These are phyloP conservation scores for Suhomyces emberorum DNA, from an alignment of 805 yeast species.

Conservation along the genomic window DNA sequence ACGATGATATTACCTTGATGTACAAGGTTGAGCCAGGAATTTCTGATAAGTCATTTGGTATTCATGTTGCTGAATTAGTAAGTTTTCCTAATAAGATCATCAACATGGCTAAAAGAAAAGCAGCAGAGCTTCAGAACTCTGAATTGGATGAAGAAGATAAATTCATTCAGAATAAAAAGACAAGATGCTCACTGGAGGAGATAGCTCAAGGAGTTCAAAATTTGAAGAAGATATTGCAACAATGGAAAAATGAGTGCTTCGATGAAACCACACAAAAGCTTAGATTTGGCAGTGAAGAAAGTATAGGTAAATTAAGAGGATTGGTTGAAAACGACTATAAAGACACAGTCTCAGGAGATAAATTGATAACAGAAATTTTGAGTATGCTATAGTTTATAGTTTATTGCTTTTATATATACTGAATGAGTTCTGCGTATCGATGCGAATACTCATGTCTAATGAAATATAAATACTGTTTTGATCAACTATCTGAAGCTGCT, in stretches of 20 bases:
- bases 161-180: slow-evolving; percentile 44
- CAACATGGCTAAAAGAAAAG: slow-evolving; percentile 93
- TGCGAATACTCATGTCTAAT: too few relatives aligned
- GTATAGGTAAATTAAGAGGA: slow-evolving; percentile 35
- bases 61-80: slow-evolving; percentile 95
- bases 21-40: slow-evolving; percentile 97
- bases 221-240: slow-evolving; percentile 45
- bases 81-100: slow-evolving; percentile 88
- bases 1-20: slow-evolving; percentile 74
- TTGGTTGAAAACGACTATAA: slow-evolving; percentile 26
- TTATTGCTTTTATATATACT: too few relatives aligned
- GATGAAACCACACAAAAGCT: slow-evolving; percentile 19
- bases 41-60: slow-evolving; percentile 94
- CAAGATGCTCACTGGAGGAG: slow-evolving; percentile 52
- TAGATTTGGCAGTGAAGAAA: slow-evolving; percentile 33
- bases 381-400: slow-evolving; percentile 34
- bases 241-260: slow-evolving; percentile 51
- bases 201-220: slow-evolving; percentile 51
- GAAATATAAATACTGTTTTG: too few relatives aligned
- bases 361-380: slow-evolving; percentile 46
- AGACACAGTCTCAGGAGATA: slow-evolving; percentile 23
- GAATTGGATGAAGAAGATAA: slow-evolving; percentile 36
- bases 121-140: slow-evolving; percentile 74
- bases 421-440: too few relatives aligned
- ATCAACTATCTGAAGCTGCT: too few relatives aligned